A percentile compares a stretch with the other conserved stretches of the same genome.
These are phyloP conservation scores for Lentinula raphanica DNA, from an alignment of 768 basidiomycete species.

Conservation along the genomic window DNA sequence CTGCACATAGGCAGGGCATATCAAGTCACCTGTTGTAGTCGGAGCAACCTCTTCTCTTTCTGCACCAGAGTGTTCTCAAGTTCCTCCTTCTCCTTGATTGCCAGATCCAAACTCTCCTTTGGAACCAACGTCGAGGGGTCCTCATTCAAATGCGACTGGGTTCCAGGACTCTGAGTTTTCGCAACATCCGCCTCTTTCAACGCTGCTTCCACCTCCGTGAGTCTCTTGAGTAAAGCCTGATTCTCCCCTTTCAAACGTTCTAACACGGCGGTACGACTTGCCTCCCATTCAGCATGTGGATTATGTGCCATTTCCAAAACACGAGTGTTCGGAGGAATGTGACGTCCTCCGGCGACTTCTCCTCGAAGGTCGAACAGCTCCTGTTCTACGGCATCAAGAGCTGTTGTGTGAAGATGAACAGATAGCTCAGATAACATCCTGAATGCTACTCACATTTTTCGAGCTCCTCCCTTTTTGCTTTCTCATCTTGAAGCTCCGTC, in stretches of 20 bases:
- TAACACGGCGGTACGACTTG: constrained; percentile 68
- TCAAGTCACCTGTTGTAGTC: constrained; percentile 70
- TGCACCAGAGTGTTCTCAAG: constrained; percentile 61
- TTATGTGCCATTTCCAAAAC: constrained; percentile 70
- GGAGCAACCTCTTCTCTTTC: constrained; percentile 75
- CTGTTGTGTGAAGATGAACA: constrained; percentile 31
- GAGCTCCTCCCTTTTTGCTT: background rate
- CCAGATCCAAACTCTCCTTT: constrained; percentile 72
- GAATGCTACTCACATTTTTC: background rate
- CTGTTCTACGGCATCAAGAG: constrained; percentile 73
- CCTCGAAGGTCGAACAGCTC: constrained; percentile 72
- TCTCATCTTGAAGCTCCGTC: background rate
- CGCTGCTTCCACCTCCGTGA: constrained; percentile 53
- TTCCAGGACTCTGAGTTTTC: background rate
- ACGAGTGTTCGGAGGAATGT: constrained; percentile 66
- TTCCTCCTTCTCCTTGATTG: constrained; percentile 63
- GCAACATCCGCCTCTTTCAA: constrained; percentile 22
- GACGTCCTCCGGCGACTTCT: constrained; percentile 69
- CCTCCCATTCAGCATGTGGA: constrained; percentile 79
- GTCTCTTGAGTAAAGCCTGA: constrained; percentile 63
- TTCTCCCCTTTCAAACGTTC: constrained; percentile 81
- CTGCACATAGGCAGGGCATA: background rate
- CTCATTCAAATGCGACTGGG: background rate
- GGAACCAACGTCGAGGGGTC: constrained; percentile 52
- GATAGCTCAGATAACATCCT: constrained; percentile 7